Conservation (phyloP, 2,329 filamentous ascomycete species). For the Xylariaceae sp. region DNA sequence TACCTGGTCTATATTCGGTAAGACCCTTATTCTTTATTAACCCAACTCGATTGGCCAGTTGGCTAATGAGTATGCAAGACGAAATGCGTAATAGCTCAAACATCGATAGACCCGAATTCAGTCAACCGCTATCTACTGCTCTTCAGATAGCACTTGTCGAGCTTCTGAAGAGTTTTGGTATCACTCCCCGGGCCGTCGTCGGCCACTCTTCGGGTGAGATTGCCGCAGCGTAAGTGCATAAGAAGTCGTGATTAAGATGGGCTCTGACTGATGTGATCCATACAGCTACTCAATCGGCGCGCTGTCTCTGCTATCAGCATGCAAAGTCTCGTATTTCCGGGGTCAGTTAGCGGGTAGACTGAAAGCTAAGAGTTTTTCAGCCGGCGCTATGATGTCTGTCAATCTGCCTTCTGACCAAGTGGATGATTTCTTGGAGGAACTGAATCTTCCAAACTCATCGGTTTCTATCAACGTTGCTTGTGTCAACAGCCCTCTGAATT, state of each 20-base stretch:
- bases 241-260: too few relatives aligned
- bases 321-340: conserved; percentile 29
- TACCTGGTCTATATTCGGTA: conserved; percentile 25
- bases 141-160: conserved; percentile 33
- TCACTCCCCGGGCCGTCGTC: conserved; percentile 23
- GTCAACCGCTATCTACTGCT: conserved; percentile 27
- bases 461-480: conserved; percentile 22
- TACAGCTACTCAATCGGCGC: conserved; percentile 21
- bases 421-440: neutral
- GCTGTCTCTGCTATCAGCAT: conserved; percentile 23
- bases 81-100: conserved; percentile 13
- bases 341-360: conserved; percentile 25
- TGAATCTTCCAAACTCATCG: too few relatives aligned
- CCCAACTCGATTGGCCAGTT: too few relatives aligned
- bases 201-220: conserved; percentile 36
- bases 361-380: conserved; percentile 5
- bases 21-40: neutral
- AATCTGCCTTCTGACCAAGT: conserved; percentile 21
- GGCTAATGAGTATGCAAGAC: conserved; percentile 7
- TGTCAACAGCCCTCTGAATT: conserved; percentile 28
- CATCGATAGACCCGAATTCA: conserved; percentile 24
- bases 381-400: conserved; percentile 27
- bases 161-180: conserved; percentile 23
- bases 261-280: neutral
- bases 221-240: conserved; percentile 32